Conservation (phyloP, 2,329 filamentous ascomycete species). For the Polychaeton citri region DNA sequence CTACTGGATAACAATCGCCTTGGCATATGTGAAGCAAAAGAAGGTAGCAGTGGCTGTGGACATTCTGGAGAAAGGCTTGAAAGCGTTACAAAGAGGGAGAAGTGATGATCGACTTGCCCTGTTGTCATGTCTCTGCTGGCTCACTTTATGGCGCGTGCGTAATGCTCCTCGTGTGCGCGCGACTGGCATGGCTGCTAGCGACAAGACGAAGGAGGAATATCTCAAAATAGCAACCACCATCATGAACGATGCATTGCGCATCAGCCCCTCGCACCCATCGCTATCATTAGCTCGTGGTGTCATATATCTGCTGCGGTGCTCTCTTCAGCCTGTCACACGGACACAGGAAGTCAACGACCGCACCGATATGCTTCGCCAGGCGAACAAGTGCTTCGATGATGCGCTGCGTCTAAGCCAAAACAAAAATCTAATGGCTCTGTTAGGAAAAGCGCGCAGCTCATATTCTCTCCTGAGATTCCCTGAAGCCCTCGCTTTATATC, state of each 20-base stretch:
- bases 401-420: slow-evolving; percentile 71
- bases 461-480: slow-evolving; percentile 79
- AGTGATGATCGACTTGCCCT: slow-evolving; percentile 76
- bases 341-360: slow-evolving; percentile 55
- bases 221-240: slow-evolving; percentile 80
- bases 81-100: slow-evolving; percentile 49
- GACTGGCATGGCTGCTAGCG: slow-evolving; percentile 50
- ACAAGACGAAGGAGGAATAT: slow-evolving; percentile 86
- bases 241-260: slow-evolving; percentile 86
- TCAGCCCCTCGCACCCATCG: slow-evolving; percentile 85
- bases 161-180: slow-evolving; percentile 57
- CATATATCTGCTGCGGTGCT: slow-evolving; percentile 74
- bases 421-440: slow-evolving; percentile 80
- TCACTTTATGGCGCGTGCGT: slow-evolving; percentile 80
- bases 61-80: slow-evolving; percentile 58
- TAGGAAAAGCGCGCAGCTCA: slow-evolving; percentile 77
- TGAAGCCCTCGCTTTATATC: slow-evolving; percentile 73
- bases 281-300: slow-evolving; percentile 86
- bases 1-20: slow-evolving; percentile 95
- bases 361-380: slow-evolving; percentile 68
- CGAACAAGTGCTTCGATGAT: slow-evolving; percentile 89
- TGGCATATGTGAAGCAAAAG: slow-evolving; percentile 91
- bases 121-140: slow-evolving; percentile 75
- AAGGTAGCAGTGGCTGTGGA: slow-evolving; percentile 75
- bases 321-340: slow-evolving; percentile 62